Percentiles rank a stretch among this genome's conserved stretches.
Evolutionary conservation across 371 early-diverging fungal genomes (phyloP).

Genomic region (Lichtheimia corymbifera): DNA sequence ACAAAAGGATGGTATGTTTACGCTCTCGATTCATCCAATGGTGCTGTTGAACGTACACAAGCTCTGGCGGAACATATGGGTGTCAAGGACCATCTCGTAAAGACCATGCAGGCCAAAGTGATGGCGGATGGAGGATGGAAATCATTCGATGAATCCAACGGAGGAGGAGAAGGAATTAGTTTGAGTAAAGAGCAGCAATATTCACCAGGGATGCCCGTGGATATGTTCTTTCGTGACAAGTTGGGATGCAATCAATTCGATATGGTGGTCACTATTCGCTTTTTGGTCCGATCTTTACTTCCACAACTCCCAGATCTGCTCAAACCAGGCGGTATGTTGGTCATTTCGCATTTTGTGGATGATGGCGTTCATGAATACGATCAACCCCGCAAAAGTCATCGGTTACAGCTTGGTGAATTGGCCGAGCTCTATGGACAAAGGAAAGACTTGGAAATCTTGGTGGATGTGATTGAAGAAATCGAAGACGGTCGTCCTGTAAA

Average conservation of each 20-base stretch:
- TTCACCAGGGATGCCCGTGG: constrained; percentile 16
- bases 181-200: constrained; percentile 6
- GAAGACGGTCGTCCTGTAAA: constrained; percentile 53
- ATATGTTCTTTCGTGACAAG: constrained; percentile 12
- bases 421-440: constrained; percentile 16
- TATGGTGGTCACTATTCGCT: constrained; percentile 45
- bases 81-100: constrained; percentile 12
- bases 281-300: constrained; percentile 34
- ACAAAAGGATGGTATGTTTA: constrained; percentile 32
- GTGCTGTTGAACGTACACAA: constrained; percentile 37
- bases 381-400: constrained; percentile 35
- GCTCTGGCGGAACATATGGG: constrained; percentile 21
- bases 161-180: background rate
- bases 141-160: constrained; percentile 10
- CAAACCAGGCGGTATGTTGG: constrained; percentile 35
- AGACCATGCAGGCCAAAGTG: constrained; percentile 25
- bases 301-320: constrained; percentile 26
- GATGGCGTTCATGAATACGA: constrained; percentile 28
- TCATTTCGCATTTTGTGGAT: constrained; percentile 52
- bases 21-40: constrained; percentile 35
- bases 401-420: constrained; percentile 37
- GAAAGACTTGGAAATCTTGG: constrained; percentile 28
- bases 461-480: constrained; percentile 36
- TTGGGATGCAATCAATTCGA: constrained; percentile 23
- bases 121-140: constrained; percentile 35